Percentiles rank a stretch among this genome's conserved stretches.
Conservation (phyloP, 805 yeast species). For the Candida pseudofarinosa region DNA sequence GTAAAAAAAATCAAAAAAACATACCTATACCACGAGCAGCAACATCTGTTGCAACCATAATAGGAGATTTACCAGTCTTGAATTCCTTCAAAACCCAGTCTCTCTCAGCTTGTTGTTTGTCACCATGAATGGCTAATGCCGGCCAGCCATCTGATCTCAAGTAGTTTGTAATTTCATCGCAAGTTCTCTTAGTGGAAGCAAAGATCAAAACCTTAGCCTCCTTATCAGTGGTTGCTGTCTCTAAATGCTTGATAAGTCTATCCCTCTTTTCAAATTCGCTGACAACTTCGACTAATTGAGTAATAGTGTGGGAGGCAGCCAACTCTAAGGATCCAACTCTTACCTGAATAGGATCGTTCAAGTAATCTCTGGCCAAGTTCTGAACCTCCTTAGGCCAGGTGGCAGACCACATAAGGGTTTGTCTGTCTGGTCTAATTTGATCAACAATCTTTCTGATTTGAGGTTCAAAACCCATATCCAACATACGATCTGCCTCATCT, state of each 20-base stretch:
- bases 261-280: constrained; percentile 94
- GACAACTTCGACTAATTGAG: constrained; percentile 87
- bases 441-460: constrained; percentile 97
- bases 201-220: constrained; percentile 80
- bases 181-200: constrained; percentile 95
- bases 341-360: constrained; percentile 92
- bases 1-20: constrained; percentile 42
- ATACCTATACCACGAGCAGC: constrained; percentile 99
- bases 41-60: constrained; percentile 99
- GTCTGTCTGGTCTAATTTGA: constrained; percentile 99
- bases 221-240: constrained; percentile 65
- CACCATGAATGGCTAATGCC: constrained; percentile 98
- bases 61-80: constrained; percentile 86
- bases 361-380: constrained; percentile 85
- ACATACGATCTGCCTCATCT: constrained; percentile 99
- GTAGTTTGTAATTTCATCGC: constrained; percentile 90
- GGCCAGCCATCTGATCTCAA: constrained; percentile 98
- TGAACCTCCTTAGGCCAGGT: constrained; percentile 99
- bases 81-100: constrained; percentile 97
- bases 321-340: constrained; percentile 94
- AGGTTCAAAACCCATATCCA: constrained; percentile 99
- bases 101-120: constrained; percentile 95
- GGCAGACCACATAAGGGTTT: constrained; percentile 99
- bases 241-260: constrained; percentile 77
- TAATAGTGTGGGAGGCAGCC: constrained; percentile 94